A percentile compares a stretch with the other conserved stretches of the same genome.
phyloP scores from a whole-genome alignment of 768 basidiomycete species.

The Suillus ampliporus region DNA sequence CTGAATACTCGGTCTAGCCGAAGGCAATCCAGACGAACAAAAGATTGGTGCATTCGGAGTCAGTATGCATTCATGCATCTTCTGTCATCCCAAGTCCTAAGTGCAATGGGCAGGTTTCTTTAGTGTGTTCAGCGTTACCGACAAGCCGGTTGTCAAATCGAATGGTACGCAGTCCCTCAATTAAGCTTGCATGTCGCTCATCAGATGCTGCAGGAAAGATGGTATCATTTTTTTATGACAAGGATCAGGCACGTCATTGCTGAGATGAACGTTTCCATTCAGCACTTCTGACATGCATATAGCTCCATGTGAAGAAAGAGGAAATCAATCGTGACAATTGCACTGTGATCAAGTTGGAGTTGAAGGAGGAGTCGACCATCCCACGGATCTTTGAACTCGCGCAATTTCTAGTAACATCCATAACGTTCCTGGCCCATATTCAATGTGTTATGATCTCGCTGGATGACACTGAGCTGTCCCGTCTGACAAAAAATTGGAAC shows the following conservation, averaged over 20 bases:
- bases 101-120: constrained; percentile 24
- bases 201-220: neutral
- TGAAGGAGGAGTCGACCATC: constrained; percentile 47
- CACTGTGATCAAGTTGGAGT: constrained; percentile 53
- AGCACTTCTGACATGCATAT: neutral
- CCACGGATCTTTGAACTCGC: constrained; percentile 52
- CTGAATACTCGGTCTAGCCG: constrained; percentile 34
- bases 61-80: constrained; percentile 15
- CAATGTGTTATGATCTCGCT: constrained; percentile 8
- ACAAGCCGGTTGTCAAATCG: constrained; percentile 30
- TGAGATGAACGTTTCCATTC: neutral
- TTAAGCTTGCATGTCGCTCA: neutral
- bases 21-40: constrained; percentile 57
- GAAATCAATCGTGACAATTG: constrained; percentile 26
- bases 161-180: constrained; percentile 13
- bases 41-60: constrained; percentile 56
- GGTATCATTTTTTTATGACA: constrained; percentile 11
- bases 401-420: constrained; percentile 50
- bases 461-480: neutral
- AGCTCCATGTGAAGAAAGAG: neutral
- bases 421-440: constrained; percentile 55
- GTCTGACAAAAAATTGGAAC: neutral
- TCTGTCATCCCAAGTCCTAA: neutral
- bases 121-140: constrained; percentile 34
- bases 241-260: constrained; percentile 15